Percentiles rank a stretch among this genome's conserved stretches.
phyloP scores from a whole-genome alignment of 129 eudicot species.

The Heracleum sosnowskyi region DNA sequence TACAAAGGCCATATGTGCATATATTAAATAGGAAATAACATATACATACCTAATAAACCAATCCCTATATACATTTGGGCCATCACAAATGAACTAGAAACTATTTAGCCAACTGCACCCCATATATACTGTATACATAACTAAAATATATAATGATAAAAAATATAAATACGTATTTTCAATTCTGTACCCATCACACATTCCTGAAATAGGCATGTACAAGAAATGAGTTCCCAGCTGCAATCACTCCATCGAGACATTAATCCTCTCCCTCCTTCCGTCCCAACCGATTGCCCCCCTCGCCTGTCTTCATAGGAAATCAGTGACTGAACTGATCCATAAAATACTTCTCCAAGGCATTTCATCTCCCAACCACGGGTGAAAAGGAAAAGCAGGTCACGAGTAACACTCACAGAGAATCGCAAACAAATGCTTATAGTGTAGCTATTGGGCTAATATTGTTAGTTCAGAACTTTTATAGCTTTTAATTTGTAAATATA shows the following conservation, averaged over 20 bases:
- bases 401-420: not conserved
- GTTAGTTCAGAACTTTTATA: not conserved
- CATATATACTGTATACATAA: no score
- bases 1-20: not conserved
- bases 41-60: not conserved
- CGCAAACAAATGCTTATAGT: not conserved
- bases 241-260: not conserved
- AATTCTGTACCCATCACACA: not conserved
- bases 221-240: not conserved
- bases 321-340: not conserved
- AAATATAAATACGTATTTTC: not conserved
- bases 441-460: not conserved
- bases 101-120: no score
- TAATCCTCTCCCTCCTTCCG: not conserved
- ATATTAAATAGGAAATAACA: not conserved
- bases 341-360: not conserved
- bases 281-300: not conserved
- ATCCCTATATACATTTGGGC: no score
- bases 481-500: not conserved
- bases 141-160: no score
- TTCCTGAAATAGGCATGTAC: not conserved
- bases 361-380: not conserved
- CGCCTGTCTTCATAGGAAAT: not conserved
- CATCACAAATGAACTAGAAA: no score
- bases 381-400: not conserved